Evolutionary conservation across 352 stramenopile species (phyloP).

Genomic region (Pythium guiyangense): DNA sequence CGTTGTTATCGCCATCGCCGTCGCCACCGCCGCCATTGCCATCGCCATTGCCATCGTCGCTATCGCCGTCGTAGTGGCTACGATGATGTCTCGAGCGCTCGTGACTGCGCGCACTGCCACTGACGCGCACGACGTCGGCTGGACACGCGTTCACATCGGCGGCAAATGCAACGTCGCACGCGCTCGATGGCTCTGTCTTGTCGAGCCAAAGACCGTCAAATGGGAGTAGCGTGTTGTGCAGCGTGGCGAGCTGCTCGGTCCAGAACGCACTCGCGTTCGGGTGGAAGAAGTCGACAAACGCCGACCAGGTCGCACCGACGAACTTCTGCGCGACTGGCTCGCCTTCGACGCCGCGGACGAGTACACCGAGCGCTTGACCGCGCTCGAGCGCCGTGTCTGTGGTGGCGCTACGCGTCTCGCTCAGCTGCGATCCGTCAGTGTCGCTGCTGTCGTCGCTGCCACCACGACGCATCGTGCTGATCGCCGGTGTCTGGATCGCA

Average conservation of each 20-base stretch:
- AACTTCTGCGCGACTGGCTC: constrained; percentile 63
- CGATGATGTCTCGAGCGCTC: too few relatives aligned
- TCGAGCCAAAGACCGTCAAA: constrained; percentile 87
- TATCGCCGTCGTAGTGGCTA: too few relatives aligned
- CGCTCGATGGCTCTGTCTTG: constrained; percentile 72
- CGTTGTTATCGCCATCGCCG: too few relatives aligned
- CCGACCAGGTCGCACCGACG: constrained; percentile 55
- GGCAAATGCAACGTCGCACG: constrained; percentile 48
- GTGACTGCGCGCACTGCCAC: too few relatives aligned
- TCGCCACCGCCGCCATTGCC: too few relatives aligned
- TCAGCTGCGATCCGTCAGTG: neutral
- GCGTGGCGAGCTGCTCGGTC: constrained; percentile 52
- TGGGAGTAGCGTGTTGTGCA: constrained; percentile 50
- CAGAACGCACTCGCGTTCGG: constrained; percentile 67
- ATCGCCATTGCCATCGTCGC: neutral
- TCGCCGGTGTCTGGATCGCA: constrained; percentile 57
- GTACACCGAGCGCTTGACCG: constrained; percentile 54
- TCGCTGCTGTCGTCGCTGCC: neutral
- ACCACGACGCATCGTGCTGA: constrained; percentile 15
- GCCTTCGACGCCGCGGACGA: constrained; percentile 70
- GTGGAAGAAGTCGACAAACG: constrained; percentile 86
- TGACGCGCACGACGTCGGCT: neutral
- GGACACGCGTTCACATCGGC: constrained; percentile 31
- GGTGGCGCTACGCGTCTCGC: neutral
- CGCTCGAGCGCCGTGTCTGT: constrained; percentile 22